Evolutionary conservation across 2,329 filamentous ascomycete species (phyloP).

Genomic region (Colletotrichum tanaceti): DNA sequence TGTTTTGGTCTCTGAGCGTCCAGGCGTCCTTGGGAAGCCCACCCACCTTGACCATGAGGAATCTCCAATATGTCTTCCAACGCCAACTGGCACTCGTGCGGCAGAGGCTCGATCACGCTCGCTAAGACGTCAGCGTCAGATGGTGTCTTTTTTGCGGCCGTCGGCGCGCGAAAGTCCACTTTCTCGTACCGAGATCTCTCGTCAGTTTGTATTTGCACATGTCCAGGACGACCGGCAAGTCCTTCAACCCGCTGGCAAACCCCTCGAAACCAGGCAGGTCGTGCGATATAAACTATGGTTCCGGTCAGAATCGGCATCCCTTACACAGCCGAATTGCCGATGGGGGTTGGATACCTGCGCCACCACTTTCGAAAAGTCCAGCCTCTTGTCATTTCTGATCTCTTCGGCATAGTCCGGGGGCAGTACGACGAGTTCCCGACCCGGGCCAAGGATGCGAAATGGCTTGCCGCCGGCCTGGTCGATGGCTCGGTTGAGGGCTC

Average conservation of each 20-base stretch:
- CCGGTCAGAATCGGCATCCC: background rate
- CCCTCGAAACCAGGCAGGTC: background rate
- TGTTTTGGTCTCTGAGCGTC: too few relatives aligned
- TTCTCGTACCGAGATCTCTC: background rate
- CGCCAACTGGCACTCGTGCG: background rate
- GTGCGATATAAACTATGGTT: background rate
- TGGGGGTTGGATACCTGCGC: background rate
- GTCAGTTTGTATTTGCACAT: slow-evolving; percentile 9
- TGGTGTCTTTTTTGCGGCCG: background rate
- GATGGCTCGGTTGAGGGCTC: background rate
- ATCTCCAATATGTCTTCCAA: background rate
- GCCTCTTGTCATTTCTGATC: background rate
- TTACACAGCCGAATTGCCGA: too few relatives aligned
- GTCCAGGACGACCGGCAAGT: slow-evolving; percentile 6
- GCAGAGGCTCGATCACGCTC: background rate
- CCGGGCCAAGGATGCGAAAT: slow-evolving; percentile 9
- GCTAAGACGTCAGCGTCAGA: slow-evolving; percentile 1
- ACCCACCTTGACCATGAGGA: background rate
- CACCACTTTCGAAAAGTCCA: slow-evolving; percentile 1
- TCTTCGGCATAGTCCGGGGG: background rate
- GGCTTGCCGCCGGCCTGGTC: background rate
- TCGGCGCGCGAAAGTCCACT: too few relatives aligned
- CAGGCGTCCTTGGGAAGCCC: too few relatives aligned
- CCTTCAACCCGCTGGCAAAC: background rate
- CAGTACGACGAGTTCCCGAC: slow-evolving; percentile 1